Base-by-base conservation (phyloP, 169 alveolate genomes). In the Toxoplasma gondii region DNA sequence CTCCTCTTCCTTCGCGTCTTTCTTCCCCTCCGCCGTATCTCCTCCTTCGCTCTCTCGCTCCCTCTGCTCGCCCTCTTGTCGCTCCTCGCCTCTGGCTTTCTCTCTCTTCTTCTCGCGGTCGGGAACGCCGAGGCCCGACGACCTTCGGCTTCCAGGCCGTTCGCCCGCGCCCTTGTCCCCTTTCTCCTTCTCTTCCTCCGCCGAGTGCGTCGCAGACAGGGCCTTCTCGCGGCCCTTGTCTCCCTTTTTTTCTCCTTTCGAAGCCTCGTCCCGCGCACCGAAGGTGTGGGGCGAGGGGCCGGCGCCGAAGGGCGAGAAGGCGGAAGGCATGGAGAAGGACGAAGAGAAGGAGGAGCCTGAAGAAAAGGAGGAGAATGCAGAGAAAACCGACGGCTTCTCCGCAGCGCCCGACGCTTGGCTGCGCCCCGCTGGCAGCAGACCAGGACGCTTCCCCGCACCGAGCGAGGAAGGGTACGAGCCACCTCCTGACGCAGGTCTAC, bases 281-380 rank as follows among this genome's bases (percentile, higher is more conserved):
- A 49, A 49, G 58, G 58, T 49, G 58, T 49, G 58, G 58, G 58
- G 58, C 58, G 22, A 4, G 12, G 74, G n/a, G n/a, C 31, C 29
- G 74, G 34, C 1, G 29, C 34, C 1, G 74, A 64, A 64, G 74
- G 74, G 74, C 74, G 43, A 29, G 44, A 78, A 78, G 86, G 45
- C 1, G 44, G 86, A 78, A 9, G 86, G n/a, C 78, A 27, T 22
- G 10, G 86, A n/a, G 44, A 78, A 78, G 45, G 86, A 10, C 9
- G 86, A 78, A 4, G 44, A 78, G 39, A 38, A 78, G 19, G 86
- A 78, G 39, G 86, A 78, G 34, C 39, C 10, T 4, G 86, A 78
- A 41, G 86, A 78, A 45, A 78, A 78, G 45, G 86, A 78, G n/a
- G 86, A 78, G n/a, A 78, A 78, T 17, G 86, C 86, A 19, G 86